Base-by-base conservation (phyloP, 805 yeast species). In the Geotrichum ghanense region DNA sequence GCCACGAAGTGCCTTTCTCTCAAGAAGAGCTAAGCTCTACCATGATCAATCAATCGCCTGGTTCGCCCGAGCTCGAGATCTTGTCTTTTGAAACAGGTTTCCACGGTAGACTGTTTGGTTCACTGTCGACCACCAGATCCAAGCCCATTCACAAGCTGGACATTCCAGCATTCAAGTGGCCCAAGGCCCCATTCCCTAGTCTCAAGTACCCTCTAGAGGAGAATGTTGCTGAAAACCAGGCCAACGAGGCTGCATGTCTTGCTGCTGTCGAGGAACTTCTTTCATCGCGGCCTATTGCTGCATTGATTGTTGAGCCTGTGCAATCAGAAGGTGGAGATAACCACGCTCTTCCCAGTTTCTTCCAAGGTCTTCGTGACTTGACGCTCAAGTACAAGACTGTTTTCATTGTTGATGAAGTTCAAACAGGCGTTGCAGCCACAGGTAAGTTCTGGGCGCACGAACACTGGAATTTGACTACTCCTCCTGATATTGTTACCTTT, bases 41-140 rank as follows among this genome's bases (percentile, higher is more conserved):
- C 49, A 89, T 89, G 97, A 68, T 74, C 53, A 87, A 87, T 65
- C 69, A 73, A 56, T 75, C 85, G 22, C 97, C 97, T 45, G 96
- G 96, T 48, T 75, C 95, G 43, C 95, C 96, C 27, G 83, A 83
- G 34, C 67, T 84, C 56, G 87, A 95, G 44, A 83, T 89, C 51
- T 61, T 90, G 54, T 87, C 96, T 3, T 89, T 89, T 69, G 79
- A 80, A 65, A 74, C 78, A 54, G 92, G 92, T 24, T 90, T 89
- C 83, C 97, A 89, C 64, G 97, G 97, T 53, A 79, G 97, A 68
- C 69, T 88, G 53, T 87, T 89, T 69, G 97, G 95, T 21, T 76
- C 95, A 46, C 88, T 85, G 41, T 83, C 95, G 3, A 78, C 86
- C 54, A 89, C 97, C 35, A 79, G 95, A 64, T 87, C 96, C 49